Conservation (phyloP, 495 filamentous ascomycete species). For the Entonaema liquescens region DNA sequence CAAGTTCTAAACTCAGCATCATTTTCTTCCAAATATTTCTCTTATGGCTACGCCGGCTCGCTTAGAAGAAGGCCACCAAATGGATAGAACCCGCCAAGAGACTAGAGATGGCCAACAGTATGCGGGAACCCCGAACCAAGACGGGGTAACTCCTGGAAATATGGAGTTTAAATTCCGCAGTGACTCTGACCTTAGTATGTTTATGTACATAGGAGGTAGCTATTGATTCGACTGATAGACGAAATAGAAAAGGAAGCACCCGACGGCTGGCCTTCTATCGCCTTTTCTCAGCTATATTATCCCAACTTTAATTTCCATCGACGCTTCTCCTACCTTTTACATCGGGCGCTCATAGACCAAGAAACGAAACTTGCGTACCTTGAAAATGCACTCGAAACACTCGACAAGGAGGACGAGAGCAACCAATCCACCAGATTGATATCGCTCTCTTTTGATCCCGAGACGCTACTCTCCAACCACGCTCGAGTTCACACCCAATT, state of each 20-base stretch:
- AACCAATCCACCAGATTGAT: not conserved
- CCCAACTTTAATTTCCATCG: slow-evolving; percentile 11
- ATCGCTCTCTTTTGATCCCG: not conserved
- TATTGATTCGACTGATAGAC: not conserved
- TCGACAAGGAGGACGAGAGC: slow-evolving; percentile 14
- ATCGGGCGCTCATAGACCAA: slow-evolving; percentile 21
- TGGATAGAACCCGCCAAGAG: not conserved
- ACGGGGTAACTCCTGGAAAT: not conserved
- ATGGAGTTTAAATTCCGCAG: not conserved
- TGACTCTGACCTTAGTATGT: slow-evolving; percentile 8
- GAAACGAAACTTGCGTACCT: slow-evolving; percentile 24
- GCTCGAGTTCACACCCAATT: not conserved
- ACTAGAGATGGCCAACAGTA: not conserved
- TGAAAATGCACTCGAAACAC: slow-evolving; percentile 20
- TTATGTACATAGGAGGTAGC: not conserved
- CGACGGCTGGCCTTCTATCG: slow-evolving; percentile 15
- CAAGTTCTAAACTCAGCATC: not conserved
- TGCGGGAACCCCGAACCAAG: not conserved
- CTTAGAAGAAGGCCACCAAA: slow-evolving; percentile 16
- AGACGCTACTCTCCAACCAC: slow-evolving; percentile 4
- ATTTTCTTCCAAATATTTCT: not conserved
- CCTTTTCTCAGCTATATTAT: slow-evolving; percentile 5
- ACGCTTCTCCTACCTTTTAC: slow-evolving; percentile 13
- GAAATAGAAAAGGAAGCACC: slow-evolving; percentile 4
- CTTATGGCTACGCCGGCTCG: slow-evolving; percentile 16